Percentiles rank a stretch among this genome's conserved stretches.
These are phyloP conservation scores for Irpex sp. DNA, from an alignment of 1,284 basidiomycete genomes.

Conservation along the genomic window DNA sequence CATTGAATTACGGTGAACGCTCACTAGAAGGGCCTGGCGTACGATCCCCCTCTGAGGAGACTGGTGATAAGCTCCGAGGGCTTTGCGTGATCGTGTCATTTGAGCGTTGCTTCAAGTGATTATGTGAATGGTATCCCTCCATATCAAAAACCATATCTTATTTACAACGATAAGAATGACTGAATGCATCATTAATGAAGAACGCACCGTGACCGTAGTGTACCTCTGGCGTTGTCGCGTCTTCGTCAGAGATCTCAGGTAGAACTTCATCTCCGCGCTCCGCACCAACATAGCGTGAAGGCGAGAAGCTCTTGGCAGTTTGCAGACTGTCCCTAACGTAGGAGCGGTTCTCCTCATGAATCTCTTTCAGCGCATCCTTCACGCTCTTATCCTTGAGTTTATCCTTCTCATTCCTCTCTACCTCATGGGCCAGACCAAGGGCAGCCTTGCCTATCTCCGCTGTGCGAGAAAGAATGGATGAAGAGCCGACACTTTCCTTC, in stretches of 20 bases:
- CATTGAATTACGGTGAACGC: constrained; percentile 6
- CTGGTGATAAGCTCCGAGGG: constrained; percentile 2
- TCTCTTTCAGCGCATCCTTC: constrained; percentile 29
- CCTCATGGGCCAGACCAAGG: constrained; percentile 35
- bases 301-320: constrained; percentile 30
- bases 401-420: constrained; percentile 33
- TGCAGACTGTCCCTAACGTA: constrained; percentile 31
- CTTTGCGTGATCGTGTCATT: constrained; percentile 42
- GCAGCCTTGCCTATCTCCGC: constrained; percentile 39
- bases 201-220: constrained; percentile 69
- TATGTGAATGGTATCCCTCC: constrained; percentile 76
- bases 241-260: constrained; percentile 50
- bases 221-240: constrained; percentile 68
- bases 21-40: constrained; percentile 24
- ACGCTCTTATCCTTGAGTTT: constrained; percentile 35
- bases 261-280: constrained; percentile 62
- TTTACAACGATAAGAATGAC: constrained; percentile 1
- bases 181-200: constrained; percentile 7
- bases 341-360: constrained; percentile 25
- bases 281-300: constrained; percentile 9
- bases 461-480: constrained; percentile 30
- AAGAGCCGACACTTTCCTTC: background rate
- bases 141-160: constrained; percentile 73
- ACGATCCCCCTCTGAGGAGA: constrained; percentile 11
- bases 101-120: constrained; percentile 47